Conservation (phyloP, 768 basidiomycete species). For the Kwoniella europaea region DNA sequence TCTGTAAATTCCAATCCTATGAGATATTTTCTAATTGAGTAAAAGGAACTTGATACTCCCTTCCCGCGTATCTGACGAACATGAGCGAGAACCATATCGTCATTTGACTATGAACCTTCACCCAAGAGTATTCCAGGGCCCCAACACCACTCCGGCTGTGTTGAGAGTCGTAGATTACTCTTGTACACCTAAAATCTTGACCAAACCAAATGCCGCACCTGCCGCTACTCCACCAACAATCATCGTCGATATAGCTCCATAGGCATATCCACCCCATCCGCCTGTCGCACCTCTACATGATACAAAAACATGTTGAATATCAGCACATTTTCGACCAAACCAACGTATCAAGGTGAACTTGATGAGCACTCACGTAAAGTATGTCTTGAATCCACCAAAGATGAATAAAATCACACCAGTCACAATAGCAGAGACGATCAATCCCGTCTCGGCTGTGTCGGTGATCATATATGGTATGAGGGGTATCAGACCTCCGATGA, state of each 20-base stretch:
- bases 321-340: background rate
- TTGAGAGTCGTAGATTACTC: constrained; percentile 2
- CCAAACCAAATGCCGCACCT: constrained; percentile 70
- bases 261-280: constrained; percentile 72
- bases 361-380: constrained; percentile 64
- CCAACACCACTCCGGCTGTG: background rate
- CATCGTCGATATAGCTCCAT: constrained; percentile 85
- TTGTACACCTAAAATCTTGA: constrained; percentile 61
- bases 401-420: constrained; percentile 84
- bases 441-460: constrained; percentile 65
- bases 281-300: constrained; percentile 59
- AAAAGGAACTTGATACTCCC: too few relatives aligned
- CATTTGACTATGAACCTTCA: too few relatives aligned
- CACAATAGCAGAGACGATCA: constrained; percentile 66
- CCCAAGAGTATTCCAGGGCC: background rate
- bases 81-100: too few relatives aligned
- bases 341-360: background rate
- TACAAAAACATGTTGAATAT: too few relatives aligned
- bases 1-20: too few relatives aligned
- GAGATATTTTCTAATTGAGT: too few relatives aligned
- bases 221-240: constrained; percentile 90
- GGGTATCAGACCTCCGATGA: constrained; percentile 90
- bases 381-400: constrained; percentile 89
- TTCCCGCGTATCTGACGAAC: too few relatives aligned
- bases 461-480: constrained; percentile 92